Base-by-base conservation (phyloP, 2,329 filamentous ascomycete species). In the Huntiella moniliformis region DNA sequence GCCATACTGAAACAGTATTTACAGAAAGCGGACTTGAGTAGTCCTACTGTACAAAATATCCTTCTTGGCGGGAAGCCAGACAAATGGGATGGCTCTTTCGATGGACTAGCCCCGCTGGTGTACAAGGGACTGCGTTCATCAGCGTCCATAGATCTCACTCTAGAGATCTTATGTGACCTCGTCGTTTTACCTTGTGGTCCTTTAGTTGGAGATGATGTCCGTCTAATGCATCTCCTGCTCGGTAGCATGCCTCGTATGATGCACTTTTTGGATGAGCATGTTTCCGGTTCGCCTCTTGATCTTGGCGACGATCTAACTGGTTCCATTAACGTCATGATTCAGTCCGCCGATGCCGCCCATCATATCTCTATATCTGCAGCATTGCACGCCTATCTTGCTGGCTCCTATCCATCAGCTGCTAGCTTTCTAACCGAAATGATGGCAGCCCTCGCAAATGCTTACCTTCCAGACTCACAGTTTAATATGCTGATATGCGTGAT, bases 111-210 rank as follows among this genome's bases (percentile, higher is more conserved):
- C 51, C 73, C 79, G 3, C 64, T 96, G 39, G 70, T 95, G 0
- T 88, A 94, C 64, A 96, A 96, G 59, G 92, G 91, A 1, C 63
- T 96, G 22, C 78, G 88, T 46, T 98, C 91, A 1, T 87, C 85
- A 0, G 61, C 79, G 5, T 93, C 85, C 50, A 73, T 93, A 52
- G 77, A 85, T 32, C 71, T 78, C 39, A 86, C 86, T 1, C 65
- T 98, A 38, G 70, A 75, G 42, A 76, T 84, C 1, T 70, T 98
- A 46, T 79, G 93, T 54, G 78, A 76, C 54, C 68, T 98, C 4
- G 77, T 88, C 46, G 73, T 73, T 33, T 66, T 96, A 6, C 86
- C 87, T 0, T 82, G 77, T 44, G 86, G 86, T 56, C 67, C 74
- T 2, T 69, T 98, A 2, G 75, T 94, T 42, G 92, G 92, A 4